phyloP scores from a whole-genome alignment of 2,329 filamentous ascomycete genomes.

The Grosmannia huntii region DNA sequence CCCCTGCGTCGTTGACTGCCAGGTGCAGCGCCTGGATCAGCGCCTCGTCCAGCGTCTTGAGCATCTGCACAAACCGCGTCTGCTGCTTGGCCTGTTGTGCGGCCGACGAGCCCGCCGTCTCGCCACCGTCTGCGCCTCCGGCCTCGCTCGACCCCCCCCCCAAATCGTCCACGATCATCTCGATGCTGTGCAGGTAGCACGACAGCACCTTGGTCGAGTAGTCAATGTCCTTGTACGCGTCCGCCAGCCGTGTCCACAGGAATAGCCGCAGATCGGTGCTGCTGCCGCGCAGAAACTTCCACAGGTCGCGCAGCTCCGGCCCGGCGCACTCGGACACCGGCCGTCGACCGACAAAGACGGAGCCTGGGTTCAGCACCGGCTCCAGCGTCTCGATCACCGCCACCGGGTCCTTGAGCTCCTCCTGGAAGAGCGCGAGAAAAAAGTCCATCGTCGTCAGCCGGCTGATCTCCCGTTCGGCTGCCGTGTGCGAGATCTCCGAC shows the following conservation, averaged over 20 bases:
- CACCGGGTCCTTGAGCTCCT: conserved; percentile 68
- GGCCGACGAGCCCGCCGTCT: conserved; percentile 19
- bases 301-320: conserved; percentile 59
- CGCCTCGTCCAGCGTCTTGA: conserved; percentile 69
- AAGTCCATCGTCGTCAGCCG: conserved; percentile 94
- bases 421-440: conserved; percentile 78
- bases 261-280: conserved; percentile 74
- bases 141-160: conserved; percentile 48
- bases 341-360: conserved; percentile 28
- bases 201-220: conserved; percentile 82
- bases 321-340: conserved; percentile 39
- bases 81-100: conserved; percentile 32
- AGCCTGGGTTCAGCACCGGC: conserved; percentile 68
- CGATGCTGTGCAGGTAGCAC: conserved; percentile 74
- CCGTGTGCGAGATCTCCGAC: conserved; percentile 70
- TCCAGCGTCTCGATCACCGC: conserved; percentile 84
- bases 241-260: conserved; percentile 80
- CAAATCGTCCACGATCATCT: conserved; percentile 58
- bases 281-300: conserved; percentile 71
- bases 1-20: conserved; percentile 50
- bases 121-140: conserved; percentile 22
- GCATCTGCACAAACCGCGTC: conserved; percentile 53
- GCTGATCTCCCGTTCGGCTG: conserved; percentile 80
- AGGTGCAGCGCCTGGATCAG: conserved; percentile 58
- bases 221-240: conserved; percentile 74